Evolutionary conservation across 306 rosid species (phyloP), one percentile per base, ranked within the genome.

Genomic region (Biancaea sappan): DNA sequence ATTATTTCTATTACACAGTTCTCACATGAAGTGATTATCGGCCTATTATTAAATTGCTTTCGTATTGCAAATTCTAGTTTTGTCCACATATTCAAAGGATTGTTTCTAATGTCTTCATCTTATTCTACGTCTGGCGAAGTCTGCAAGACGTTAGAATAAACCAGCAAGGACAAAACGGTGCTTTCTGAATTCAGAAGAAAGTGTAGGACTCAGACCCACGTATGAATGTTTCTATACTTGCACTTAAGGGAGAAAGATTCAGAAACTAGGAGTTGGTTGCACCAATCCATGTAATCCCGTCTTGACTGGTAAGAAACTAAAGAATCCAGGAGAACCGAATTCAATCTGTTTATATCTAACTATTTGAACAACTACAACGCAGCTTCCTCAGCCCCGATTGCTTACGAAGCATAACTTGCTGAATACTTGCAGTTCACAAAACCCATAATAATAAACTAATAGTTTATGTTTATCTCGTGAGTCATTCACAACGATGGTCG

Each of bases 311-410:
- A 58, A 41, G 68, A 21, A 28, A 59, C 62, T 7, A 8, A 26
- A 56, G 37, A 35, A 15, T 38, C 16, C 22, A 43, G 46, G 1
- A 37, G 29, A 35, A 14, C 41, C 11, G 21, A 48, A 46, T 46
- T 79, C 48, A 28, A 58, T 16, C 56, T 61, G 69, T 74, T 73
- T 73, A 64, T 84, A 64, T 84, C 78, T 64, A 73, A 80, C 85
- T 48, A 57, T 63, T 69, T 47, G 65, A 24, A 71, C 51, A 11
- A 14, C 6, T 15, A 46, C 41, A 46, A 26, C 46, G 24, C 53
- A 28, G 35, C 22, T 34, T 2, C 8, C 28, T 47, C 26, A 5
- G 19, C 25, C 60, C 21, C 29, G 19, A 18, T 32, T 69, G 62
- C 74, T 52, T 52, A n/a, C 4, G 14, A 19, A 32, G 32, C 60